Percentiles rank a stretch among this genome's conserved stretches.
Conservation (phyloP, 176 grass and related monocot genomes). For the Triticum dicoccoides region DNA sequence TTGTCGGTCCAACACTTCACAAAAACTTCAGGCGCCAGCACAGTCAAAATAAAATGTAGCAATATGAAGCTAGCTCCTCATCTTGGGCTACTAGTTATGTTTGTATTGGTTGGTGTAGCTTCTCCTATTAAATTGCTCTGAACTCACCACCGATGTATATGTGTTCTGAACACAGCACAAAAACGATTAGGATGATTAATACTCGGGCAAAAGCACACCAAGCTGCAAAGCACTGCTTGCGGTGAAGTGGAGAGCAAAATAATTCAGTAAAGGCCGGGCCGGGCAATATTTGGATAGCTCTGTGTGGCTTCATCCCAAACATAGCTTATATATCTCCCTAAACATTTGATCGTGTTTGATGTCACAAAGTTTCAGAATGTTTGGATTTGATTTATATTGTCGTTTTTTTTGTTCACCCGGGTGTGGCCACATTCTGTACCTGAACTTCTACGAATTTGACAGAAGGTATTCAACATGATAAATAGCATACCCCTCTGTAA, state of each 20-base stretch:
- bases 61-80: neutral
- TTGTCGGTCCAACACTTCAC: neutral
- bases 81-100: neutral
- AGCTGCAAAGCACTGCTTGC: neutral
- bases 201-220: neutral
- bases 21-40: neutral
- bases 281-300: neutral
- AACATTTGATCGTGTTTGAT: too few species aligned
- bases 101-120: neutral
- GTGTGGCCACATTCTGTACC: conserved; percentile 55
- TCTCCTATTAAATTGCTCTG: neutral
- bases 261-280: neutral
- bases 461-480: too few species aligned
- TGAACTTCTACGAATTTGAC: conserved; percentile 58
- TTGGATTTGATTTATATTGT: too few species aligned
- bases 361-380: too few species aligned
- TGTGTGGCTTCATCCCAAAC: too few species aligned
- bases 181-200: neutral
- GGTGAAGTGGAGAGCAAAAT: neutral
- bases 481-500: too few species aligned
- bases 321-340: too few species aligned
- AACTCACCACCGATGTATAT: neutral
- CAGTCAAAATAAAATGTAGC: neutral
- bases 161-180: neutral
- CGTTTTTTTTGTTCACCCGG: too few species aligned